Evolutionary conservation across 768 basidiomycete species (phyloP).

Genomic region (Tulasnella sp.): DNA sequence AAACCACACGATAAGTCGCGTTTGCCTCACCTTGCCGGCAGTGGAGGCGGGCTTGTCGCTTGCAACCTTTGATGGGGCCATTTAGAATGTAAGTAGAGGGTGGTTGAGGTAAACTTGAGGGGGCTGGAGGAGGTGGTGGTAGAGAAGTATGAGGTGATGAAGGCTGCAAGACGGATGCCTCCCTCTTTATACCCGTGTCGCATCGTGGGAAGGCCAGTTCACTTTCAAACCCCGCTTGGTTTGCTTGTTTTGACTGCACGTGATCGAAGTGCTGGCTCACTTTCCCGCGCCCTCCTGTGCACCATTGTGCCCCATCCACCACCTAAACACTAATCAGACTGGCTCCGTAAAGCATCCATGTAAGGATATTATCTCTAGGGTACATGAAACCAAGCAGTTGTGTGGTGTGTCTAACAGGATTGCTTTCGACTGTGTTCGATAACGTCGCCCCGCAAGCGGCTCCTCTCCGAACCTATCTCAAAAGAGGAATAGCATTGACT

Average conservation of each 20-base stretch:
- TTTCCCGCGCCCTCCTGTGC: background rate
- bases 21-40: slow-evolving; percentile 35
- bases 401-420: background rate
- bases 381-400: background rate
- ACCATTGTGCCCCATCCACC: too few species aligned
- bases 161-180: background rate
- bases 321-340: background rate
- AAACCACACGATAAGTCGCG: background rate
- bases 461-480: too few species aligned
- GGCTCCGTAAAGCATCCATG: background rate
- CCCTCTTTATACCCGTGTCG: background rate
- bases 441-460: background rate
- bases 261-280: background rate
- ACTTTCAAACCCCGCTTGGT: background rate
- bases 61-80: slow-evolving; percentile 56
- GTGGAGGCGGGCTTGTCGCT: slow-evolving; percentile 53
- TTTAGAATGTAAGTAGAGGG: slow-evolving; percentile 13
- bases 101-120: background rate
- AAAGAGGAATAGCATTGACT: too few species aligned
- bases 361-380: background rate
- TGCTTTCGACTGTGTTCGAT: background rate
- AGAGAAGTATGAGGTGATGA: background rate
- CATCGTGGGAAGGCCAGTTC: background rate
- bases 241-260: background rate
- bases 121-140: background rate